A percentile compares a stretch with the other conserved stretches of the same genome.
Evolutionary conservation across 257 asterid genomes (phyloP).

Genomic region (Echium plantagineum): DNA sequence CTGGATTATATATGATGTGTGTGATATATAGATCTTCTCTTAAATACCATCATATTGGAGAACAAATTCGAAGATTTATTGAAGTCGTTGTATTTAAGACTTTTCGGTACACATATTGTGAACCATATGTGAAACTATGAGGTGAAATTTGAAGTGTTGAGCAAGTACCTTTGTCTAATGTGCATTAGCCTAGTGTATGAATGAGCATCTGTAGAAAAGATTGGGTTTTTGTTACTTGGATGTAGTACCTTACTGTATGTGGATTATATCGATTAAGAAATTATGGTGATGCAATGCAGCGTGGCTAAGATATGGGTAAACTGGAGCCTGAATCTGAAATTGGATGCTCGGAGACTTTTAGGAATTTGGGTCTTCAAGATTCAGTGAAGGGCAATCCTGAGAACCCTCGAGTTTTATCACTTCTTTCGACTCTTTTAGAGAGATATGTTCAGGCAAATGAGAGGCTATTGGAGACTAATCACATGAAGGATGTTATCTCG

Average conservation of each 20-base stretch:
- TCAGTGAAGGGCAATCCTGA: conserved; percentile 31
- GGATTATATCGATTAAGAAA: neutral
- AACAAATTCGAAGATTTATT: no score
- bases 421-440: conserved; percentile 57
- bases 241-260: conserved; percentile 1
- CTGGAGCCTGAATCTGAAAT: conserved; percentile 32
- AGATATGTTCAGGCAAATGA: conserved; percentile 52
- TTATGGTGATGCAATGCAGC: conserved; percentile 22
- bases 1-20: no score
- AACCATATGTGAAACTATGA: no score
- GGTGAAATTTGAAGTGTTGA: no score
- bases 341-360: conserved; percentile 28
- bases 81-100: no score
- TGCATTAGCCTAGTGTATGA: no score
- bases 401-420: conserved; percentile 58
- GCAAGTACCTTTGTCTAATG: no score
- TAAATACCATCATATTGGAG: no score
- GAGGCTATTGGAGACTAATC: conserved; percentile 32
- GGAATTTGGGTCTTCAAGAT: conserved; percentile 45
- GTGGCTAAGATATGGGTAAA: conserved; percentile 40
- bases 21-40: neutral
- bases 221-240: no score
- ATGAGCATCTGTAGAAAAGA: no score
- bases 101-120: no score
- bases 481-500: conserved; percentile 43